These are phyloP conservation scores for Massariosphaeria phaeospora DNA, from an alignment of 495 filamentous ascomycete species.

Conservation along the genomic window DNA sequence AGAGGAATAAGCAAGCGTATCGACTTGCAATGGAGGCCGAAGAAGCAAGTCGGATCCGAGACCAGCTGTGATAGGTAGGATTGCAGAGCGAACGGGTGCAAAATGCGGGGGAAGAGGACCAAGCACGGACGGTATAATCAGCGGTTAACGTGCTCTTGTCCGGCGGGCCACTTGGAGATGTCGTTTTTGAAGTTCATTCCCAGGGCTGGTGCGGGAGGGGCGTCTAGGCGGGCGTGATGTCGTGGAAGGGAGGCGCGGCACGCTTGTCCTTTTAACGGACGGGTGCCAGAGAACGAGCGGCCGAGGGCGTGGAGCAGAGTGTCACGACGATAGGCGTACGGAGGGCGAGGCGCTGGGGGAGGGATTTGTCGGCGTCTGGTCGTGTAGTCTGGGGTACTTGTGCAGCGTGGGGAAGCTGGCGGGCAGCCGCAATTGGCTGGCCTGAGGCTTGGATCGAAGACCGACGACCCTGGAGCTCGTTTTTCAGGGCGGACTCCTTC, in stretches of 20 bases:
- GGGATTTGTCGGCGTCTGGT: neutral
- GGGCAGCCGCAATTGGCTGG: conserved; percentile 21
- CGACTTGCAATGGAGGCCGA: conserved; percentile 15
- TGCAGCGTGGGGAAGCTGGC: conserved; percentile 27
- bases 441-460: conserved; percentile 4
- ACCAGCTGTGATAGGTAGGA: conserved; percentile 11
- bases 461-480: conserved; percentile 6
- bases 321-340: conserved; percentile 22
- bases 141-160: conserved; percentile 40
- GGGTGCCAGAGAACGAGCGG: neutral
- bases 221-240: neutral
- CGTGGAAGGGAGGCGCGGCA: neutral
- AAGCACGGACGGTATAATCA: conserved; percentile 18
- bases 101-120: conserved; percentile 1
- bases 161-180: conserved; percentile 39
- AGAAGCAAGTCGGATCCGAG: conserved; percentile 26
- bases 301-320: conserved; percentile 6
- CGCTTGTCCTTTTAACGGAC: conserved; percentile 9
- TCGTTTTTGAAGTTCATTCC: conserved; percentile 42
- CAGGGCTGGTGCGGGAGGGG: conserved; percentile 4
- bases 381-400: conserved; percentile 28
- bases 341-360: neutral
- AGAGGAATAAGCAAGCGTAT: conserved; percentile 35
- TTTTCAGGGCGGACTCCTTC: conserved; percentile 23
- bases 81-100: neutral